These are phyloP conservation scores for Liriodendron chinense DNA, from an alignment of 164 flowering plant species.

Conservation along the genomic window DNA sequence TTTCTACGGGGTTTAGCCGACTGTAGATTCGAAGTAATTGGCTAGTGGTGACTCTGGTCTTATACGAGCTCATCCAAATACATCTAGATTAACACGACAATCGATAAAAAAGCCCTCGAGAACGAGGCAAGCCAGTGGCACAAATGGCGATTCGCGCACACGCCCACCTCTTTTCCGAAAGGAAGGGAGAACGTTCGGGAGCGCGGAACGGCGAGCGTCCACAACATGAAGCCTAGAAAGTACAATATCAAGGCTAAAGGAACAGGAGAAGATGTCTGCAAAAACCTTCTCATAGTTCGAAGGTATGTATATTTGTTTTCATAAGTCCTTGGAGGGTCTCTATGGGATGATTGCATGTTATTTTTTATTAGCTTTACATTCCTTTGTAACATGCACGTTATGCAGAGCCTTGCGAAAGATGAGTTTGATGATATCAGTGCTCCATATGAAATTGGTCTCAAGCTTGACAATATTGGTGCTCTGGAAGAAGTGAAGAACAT, in stretches of 20 bases:
- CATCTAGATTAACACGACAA: no score
- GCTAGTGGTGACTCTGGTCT: no score
- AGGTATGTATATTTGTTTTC: constrained; percentile 41
- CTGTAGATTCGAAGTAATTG: no score
- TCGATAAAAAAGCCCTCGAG: no score
- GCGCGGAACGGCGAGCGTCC: no score
- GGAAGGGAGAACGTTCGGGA: no score
- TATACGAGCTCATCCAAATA: no score
- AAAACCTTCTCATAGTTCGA: constrained; percentile 79
- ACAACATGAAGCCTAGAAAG: constrained; percentile 74
- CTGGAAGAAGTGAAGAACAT: constrained; percentile 95
- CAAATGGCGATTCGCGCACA: no score
- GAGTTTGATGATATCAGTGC: constrained; percentile 96
- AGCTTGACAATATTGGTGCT: constrained; percentile 94
- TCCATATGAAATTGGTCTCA: constrained; percentile 92
- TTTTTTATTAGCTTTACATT: not conserved
- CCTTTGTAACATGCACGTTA: constrained; percentile 10
- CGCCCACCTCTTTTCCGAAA: no score
- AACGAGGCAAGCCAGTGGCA: no score
- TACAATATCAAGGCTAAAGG: constrained; percentile 78
- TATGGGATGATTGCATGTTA: not conserved
- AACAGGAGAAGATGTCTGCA: constrained; percentile 57
- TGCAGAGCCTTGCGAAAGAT: constrained; percentile 91
- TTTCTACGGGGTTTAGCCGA: no score
- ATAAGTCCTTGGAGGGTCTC: not conserved